Evolutionary conservation across 805 yeast species (phyloP), one percentile per base, ranked within the genome.

Genomic region (Starmerella potacharoeniae): DNA sequence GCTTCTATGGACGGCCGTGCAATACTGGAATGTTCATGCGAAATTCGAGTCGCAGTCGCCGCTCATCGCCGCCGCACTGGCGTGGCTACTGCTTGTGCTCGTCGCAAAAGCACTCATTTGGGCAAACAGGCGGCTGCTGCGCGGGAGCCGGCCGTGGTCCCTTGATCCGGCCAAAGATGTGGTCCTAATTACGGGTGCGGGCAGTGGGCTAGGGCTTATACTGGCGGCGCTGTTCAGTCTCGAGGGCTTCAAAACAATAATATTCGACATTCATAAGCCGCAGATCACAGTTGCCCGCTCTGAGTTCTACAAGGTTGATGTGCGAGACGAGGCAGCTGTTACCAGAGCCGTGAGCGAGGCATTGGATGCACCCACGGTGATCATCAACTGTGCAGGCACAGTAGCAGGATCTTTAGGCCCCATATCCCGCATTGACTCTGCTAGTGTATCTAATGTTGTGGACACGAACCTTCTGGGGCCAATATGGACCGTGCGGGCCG

Each of bases 381-480:
- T 89, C 59, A 76, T 90, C 61, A 88, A 89, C 73, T 89, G 90
- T 67, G 96, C 96, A 2, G 97, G 96, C 47, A 85, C 87, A 51
- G 75, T 88, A 63, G 79, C 88, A 64, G 95, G 86, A 11, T 37
- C 57, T 7, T 9, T 66, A 74, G 88, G 16, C 6, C 31, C 49
- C 3, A 35, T 53, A 5, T 28, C 76, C 81, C 3, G 9, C 33
- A 8, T 46, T 4, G 36, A 40, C 16, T 10, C 55, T 2, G 49
- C 4, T 0, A 82, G 78, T 40, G 78, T 86, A 52, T 80, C 79
- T 53, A 69, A 67, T 35, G 76, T 81, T 3, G 70, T 85, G 33
- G 71, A 75, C 34, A 79, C 84, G 7, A 86, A 87, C 58, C 69
- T 83, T 45, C 61, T 83, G 16, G 79, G 91, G 6, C 77, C 81